Evolutionary conservation across 371 early-diverging fungal genomes (phyloP).

Genomic region (Capillidium heterosporum): DNA sequence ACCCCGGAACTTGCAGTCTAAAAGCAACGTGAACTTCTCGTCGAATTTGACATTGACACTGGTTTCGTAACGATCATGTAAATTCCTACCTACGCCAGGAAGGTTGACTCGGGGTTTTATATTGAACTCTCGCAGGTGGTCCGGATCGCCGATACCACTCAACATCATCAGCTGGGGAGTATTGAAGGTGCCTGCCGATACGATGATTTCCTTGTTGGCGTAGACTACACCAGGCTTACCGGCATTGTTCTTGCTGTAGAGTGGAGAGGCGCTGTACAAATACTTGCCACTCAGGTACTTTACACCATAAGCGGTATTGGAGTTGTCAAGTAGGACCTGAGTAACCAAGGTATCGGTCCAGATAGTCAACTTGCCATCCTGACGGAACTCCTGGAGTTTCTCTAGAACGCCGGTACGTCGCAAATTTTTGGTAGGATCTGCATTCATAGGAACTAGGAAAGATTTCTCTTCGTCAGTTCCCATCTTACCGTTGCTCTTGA

Average conservation of each 20-base stretch:
- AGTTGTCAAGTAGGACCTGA: background rate
- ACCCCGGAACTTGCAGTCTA: background rate
- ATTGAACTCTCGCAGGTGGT: background rate
- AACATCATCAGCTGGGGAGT: slow-evolving; percentile 14
- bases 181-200: slow-evolving; percentile 13
- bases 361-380: background rate
- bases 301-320: background rate
- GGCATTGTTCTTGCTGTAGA: background rate
- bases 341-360: background rate
- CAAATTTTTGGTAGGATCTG: background rate
- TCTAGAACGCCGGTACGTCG: background rate
- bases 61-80: slow-evolving; percentile 3
- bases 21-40: background rate
- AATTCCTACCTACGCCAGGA: slow-evolving; percentile 5
- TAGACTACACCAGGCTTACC: slow-evolving; percentile 1
- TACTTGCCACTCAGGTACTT: background rate
- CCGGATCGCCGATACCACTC: slow-evolving; percentile 11
- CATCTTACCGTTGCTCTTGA: background rate
- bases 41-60: background rate
- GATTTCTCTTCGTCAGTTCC: background rate
- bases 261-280: background rate
- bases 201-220: slow-evolving; percentile 13
- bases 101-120: background rate
- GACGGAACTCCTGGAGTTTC: background rate
- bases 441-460: background rate